Base-by-base conservation (phyloP, 352 stramenopile genomes). In the Globisporangium nagaii region DNA sequence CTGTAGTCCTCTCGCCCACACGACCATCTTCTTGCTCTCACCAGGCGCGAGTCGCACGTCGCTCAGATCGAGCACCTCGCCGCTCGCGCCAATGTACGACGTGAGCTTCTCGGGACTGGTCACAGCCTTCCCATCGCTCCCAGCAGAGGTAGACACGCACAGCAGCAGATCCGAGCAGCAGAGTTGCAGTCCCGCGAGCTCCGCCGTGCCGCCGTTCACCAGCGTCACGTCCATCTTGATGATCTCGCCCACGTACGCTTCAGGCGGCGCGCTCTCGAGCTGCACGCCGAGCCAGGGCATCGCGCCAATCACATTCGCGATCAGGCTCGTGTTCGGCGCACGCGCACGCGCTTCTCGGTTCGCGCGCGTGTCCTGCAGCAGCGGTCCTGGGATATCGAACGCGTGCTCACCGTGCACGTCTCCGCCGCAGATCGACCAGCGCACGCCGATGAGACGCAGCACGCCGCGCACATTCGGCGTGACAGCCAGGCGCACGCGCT, bases 211-310 rank as follows among this genome's bases (percentile, higher is more conserved):
- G 11, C 64, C 60, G 52, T 94, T 94, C 19, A 72, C 28, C 0
- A 94, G 55, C 35, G 53, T 66, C 35, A 88, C 46, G 3, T 84
- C 67, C 50, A 83, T 66, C 34, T 67, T 58, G 12, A 94, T 54
- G 5, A 94, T 61, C 37, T 94, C 81, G 7, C 79, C 79, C 19
- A 86, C 66, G 58, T 73, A 87, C 27, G 59, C 62, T 30, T 88
- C 70, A 42, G 35, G 53, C n/a, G 62, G 43, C 39, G 70, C 56
- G 34, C 55, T 60, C 44, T 85, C 63, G 13, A 91, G 49, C 53
- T 82, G 74, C 2, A 93, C 83, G 8, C 84, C 82, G 20, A 95
- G 73, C 82, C 82, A 95, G 22, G 84, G 82, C 84, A 93, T 91
- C 2, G 68, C 56, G 1, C 77, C 75, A 15, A 88, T 67, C 27